Evolutionary conservation across 495 filamentous ascomycete species (phyloP).

Genomic region (Penicillium soppii): DNA sequence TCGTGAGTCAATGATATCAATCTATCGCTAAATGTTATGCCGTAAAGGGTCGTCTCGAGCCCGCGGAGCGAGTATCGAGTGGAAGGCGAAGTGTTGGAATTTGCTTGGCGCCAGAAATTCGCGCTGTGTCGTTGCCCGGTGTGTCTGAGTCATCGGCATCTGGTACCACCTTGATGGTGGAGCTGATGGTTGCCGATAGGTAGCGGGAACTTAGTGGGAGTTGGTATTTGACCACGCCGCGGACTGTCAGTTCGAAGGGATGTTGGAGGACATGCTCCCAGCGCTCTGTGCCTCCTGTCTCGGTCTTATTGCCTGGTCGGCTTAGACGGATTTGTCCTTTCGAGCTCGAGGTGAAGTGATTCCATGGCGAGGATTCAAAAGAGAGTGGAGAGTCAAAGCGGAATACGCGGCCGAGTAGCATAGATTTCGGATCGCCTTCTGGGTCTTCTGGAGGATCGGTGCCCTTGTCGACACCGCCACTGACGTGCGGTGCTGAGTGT

Average conservation of each 20-base stretch:
- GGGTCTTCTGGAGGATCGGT: constrained; percentile 70
- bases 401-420: constrained; percentile 85
- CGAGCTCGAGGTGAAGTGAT: constrained; percentile 61
- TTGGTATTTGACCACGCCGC: constrained; percentile 85
- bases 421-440: constrained; percentile 69
- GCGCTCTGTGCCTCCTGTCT: constrained; percentile 77
- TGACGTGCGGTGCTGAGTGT: neutral
- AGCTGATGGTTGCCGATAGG: constrained; percentile 53
- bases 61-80: constrained; percentile 6
- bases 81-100: constrained; percentile 6
- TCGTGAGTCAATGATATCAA: constrained; percentile 27
- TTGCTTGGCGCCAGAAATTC: constrained; percentile 11
- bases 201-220: constrained; percentile 75
- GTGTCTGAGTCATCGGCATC: constrained; percentile 33
- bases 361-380: constrained; percentile 86
- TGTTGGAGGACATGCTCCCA: constrained; percentile 91
- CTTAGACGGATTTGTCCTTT: constrained; percentile 77
- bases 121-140: constrained; percentile 29
- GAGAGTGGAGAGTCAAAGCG: constrained; percentile 81
- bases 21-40: constrained; percentile 33
- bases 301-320: constrained; percentile 86
- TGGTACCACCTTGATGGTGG: constrained; percentile 51
- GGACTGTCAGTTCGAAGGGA: constrained; percentile 87
- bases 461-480: constrained; percentile 60
- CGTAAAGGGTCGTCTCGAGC: constrained; percentile 29